These are phyloP conservation scores for Rutidosis leptorrhynchoides DNA, from an alignment of 129 eudicot genomes.

Conservation along the genomic window DNA sequence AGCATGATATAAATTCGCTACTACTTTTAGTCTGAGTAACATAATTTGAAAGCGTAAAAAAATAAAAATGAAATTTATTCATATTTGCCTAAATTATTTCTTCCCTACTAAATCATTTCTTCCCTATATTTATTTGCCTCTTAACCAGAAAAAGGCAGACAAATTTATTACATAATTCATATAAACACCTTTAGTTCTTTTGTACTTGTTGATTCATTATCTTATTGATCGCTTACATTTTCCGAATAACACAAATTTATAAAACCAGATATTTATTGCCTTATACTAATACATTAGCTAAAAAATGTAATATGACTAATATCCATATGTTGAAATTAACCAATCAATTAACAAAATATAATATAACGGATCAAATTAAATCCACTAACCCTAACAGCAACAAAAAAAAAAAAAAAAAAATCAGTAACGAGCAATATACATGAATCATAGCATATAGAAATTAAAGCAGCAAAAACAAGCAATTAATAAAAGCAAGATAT, in stretches of 20 bases:
- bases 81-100: too few relatives aligned
- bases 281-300: neutral
- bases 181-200: neutral
- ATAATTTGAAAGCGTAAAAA: neutral
- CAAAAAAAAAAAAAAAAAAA: conserved; percentile 15
- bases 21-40: neutral
- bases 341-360: conserved; percentile 9
- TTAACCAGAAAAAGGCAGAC: neutral
- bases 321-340: neutral
- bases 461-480: neutral
- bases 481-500: neutral
- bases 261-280: neutral
- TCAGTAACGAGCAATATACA: conserved; percentile 5
- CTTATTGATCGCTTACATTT: neutral
- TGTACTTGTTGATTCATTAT: neutral
- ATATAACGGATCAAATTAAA: conserved; percentile 12
- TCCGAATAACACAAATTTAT: neutral
- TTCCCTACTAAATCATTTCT: neutral
- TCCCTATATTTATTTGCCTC: neutral
- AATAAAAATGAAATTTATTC: too few relatives aligned
- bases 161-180: conserved; percentile 1
- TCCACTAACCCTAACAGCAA: conserved; percentile 11
- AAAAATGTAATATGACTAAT: neutral
- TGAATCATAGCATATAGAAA: neutral
- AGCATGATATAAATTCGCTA: neutral